Conservation (phyloP, 306 rosid species). For the Ziziphus jujuba region DNA sequence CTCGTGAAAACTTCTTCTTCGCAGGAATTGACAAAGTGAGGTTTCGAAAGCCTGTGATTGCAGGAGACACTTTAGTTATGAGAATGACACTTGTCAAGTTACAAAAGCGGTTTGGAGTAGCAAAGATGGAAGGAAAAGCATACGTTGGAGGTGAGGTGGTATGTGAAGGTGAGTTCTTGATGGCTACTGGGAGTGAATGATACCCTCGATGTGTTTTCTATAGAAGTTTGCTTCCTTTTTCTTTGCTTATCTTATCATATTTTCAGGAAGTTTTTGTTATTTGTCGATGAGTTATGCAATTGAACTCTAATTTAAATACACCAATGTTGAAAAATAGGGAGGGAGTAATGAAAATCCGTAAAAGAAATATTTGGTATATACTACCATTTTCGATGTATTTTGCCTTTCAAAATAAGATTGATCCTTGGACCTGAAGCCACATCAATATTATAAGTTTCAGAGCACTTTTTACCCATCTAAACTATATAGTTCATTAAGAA, state of each 20-base stretch:
- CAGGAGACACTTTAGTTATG: slow-evolving; percentile 93
- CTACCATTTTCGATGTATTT: not conserved
- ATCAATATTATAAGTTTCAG: not conserved
- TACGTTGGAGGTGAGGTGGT: slow-evolving; percentile 90
- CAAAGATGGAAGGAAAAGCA: slow-evolving; percentile 95
- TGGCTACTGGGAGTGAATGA: slow-evolving; percentile 52
- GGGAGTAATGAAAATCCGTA: not conserved
- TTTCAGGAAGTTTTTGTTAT: not conserved
- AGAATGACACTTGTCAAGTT: slow-evolving; percentile 83
- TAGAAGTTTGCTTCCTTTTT: not conserved
- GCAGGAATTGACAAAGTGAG: slow-evolving; percentile 93
- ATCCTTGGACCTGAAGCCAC: not conserved
- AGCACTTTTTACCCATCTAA: not conserved
- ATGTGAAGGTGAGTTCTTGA: slow-evolving; percentile 83
- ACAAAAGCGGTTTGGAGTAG: slow-evolving; percentile 86
- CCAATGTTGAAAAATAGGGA: not conserved
- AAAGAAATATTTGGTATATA: not conserved
- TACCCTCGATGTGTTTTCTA: slow-evolving; percentile 11
- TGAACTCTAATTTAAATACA: not conserved
- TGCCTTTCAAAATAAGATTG: not conserved
- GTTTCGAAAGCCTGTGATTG: slow-evolving; percentile 85
- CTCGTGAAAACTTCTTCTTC: slow-evolving; percentile 80
- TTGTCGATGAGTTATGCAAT: not conserved
- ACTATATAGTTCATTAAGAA: not conserved
- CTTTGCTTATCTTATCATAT: not conserved